These are phyloP conservation scores for Corynascus novoguineensis DNA, from an alignment of 495 filamentous ascomycete species.

Conservation along the genomic window DNA sequence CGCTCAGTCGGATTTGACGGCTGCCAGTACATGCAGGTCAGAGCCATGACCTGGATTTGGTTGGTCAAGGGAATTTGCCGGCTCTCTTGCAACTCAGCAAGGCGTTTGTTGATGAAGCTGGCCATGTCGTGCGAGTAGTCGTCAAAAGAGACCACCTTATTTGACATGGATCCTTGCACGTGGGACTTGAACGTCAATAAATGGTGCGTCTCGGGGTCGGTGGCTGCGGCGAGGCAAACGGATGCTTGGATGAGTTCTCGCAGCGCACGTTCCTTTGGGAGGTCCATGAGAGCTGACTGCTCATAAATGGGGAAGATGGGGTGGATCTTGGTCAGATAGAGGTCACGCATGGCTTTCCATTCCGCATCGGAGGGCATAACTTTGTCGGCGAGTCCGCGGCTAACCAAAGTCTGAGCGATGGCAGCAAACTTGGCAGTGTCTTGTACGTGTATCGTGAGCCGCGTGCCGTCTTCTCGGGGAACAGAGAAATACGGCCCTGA, in stretches of 20 bases:
- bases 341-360: constrained; percentile 31
- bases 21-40: constrained; percentile 31
- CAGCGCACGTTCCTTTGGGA: constrained; percentile 11
- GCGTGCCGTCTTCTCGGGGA: constrained; percentile 8
- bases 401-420: constrained; percentile 8
- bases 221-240: constrained; percentile 48
- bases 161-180: constrained; percentile 23
- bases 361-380: constrained; percentile 33
- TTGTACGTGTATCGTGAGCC: constrained; percentile 8
- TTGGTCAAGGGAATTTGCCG: constrained; percentile 13
- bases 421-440: constrained; percentile 7
- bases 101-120: constrained; percentile 28
- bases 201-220: constrained; percentile 31
- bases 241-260: constrained; percentile 32
- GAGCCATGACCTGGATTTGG: constrained; percentile 21
- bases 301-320: constrained; percentile 48
- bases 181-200: constrained; percentile 30
- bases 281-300: constrained; percentile 13
- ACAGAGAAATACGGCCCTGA: constrained; percentile 8
- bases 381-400: constrained; percentile 17
- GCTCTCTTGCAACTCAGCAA: constrained; percentile 9
- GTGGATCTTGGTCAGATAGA: constrained; percentile 45
- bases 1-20: constrained; percentile 14
- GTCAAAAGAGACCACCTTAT: constrained; percentile 24
- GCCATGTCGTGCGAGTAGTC: constrained; percentile 36